Base-by-base conservation (phyloP, 2,329 filamentous ascomycete species). In the Meredithiella fracta region DNA sequence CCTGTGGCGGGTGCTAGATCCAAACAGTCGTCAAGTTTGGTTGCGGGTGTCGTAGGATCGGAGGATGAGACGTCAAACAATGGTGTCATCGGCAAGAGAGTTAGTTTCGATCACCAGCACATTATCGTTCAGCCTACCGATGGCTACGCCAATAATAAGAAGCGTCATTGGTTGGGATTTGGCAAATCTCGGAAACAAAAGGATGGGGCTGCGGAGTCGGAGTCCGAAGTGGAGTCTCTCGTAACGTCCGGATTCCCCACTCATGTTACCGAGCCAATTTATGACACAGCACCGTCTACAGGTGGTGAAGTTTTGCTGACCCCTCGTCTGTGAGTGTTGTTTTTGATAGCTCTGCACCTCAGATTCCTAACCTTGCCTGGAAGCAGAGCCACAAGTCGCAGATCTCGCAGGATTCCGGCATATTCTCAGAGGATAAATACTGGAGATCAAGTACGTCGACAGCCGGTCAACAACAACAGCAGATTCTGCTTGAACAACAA, bases 31-130 rank as follows among this genome's bases (percentile, higher is more conserved):
- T 17, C 14, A 8, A 42, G 17, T 42, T 17, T 26, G 40, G 38
- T 38, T 25, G 34, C 44, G 8, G 6, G 11, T 15, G n/a, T 8
- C 9, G 23, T 5, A 8, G 23, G 9, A 17, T 53, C 38, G n/a
- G 47, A 55, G 20, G 23, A 40, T 6, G 44, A 54, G 51, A 34
- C n/a, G 23, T n/a, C 22, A 15, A 47, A 26, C 29, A 49, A 23
- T 14, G 11, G 6, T 22, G 26, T n/a, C 9, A 25, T 26, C 22
- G 11, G 8, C 9, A 58, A 58, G 42, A 55, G 49, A 29, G 57
- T 58, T 44, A 58, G 53, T 42, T 58, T 58, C 8, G 55, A 56
- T 26, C 17, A 53, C 37, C 53, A 58, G 42, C n/a, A 52, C 23
- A 58, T 49, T 23, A 47, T 58, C 34, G 52, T 54, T 44, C 56